phyloP scores from a whole-genome alignment of 148 eudicot genomes.

The Arbutus unedo region DNA sequence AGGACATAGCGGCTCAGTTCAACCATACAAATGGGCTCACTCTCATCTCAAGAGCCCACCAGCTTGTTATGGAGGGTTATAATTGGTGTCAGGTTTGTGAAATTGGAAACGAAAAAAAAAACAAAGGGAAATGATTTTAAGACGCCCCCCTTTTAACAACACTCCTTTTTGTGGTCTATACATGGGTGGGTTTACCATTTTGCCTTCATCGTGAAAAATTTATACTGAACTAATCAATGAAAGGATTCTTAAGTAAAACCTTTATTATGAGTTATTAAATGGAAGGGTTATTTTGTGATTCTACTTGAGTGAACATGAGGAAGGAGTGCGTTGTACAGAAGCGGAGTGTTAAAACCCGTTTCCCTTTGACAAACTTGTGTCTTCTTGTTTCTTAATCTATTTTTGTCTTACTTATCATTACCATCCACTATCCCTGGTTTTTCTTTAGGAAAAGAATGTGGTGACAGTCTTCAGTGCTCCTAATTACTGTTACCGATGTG shows the following conservation, averaged over 20 bases:
- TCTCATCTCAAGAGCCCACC: slow-evolving; percentile 92
- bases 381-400: not conserved
- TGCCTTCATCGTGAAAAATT: not conserved
- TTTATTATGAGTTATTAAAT: not conserved
- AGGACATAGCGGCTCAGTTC: slow-evolving; percentile 78
- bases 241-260: too few relatives aligned
- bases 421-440: not conserved
- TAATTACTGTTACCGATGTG: slow-evolving; percentile 94
- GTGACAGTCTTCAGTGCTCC: slow-evolving; percentile 98
- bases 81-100: slow-evolving; percentile 92
- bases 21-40: slow-evolving; percentile 92
- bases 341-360: not conserved
- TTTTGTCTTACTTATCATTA: not conserved
- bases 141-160: not conserved
- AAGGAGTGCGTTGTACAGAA: not conserved
- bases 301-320: not conserved
- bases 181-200: not conserved
- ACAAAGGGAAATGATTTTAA: not conserved
- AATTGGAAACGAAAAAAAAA: not conserved
- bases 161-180: not conserved
- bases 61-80: slow-evolving; percentile 97
- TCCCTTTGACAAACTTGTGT: not conserved
- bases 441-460: slow-evolving; percentile 79
- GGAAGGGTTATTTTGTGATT: not conserved
- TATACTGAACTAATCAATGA: not conserved